These are phyloP conservation scores for Taiozyma sp. DNA, from an alignment of 1,139 yeast species.

Conservation along the genomic window DNA sequence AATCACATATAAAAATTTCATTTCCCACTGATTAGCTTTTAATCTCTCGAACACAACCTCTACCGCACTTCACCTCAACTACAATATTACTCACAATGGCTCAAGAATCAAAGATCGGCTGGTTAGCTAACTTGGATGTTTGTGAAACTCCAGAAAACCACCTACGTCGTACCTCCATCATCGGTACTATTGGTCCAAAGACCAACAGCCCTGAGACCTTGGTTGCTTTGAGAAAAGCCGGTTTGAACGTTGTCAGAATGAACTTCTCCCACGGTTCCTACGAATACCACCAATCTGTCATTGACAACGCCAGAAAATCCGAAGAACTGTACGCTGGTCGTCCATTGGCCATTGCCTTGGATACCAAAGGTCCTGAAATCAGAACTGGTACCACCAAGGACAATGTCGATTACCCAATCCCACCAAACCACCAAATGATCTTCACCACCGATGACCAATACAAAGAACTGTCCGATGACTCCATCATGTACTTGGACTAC, in stretches of 20 bases:
- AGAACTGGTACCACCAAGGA: constrained; percentile 93
- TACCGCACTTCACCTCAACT: neutral
- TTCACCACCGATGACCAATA: constrained; percentile 88
- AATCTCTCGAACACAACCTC: neutral
- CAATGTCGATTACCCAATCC: constrained; percentile 76
- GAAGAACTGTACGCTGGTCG: constrained; percentile 89
- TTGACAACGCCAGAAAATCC: constrained; percentile 94
- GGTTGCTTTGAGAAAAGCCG: constrained; percentile 90
- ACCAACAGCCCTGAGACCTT: constrained; percentile 86
- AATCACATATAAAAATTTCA: neutral
- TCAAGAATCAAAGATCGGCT: constrained; percentile 30
- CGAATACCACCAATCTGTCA: constrained; percentile 94
- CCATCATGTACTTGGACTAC: constrained; percentile 87
- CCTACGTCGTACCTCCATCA: constrained; percentile 92
- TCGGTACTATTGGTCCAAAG: constrained; percentile 98
- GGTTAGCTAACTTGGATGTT: constrained; percentile 85
- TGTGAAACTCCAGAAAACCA: constrained; percentile 76
- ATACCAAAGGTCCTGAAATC: constrained; percentile 99
- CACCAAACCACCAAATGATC: constrained; percentile 83
- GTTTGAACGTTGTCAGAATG: constrained; percentile 96
- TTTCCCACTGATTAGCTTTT: neutral
- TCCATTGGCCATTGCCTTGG: constrained; percentile 97
- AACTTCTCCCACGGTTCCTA: constrained; percentile 98
- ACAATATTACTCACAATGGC: constrained; percentile 9
- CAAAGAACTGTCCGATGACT: constrained; percentile 67